Evolutionary conservation across 2,329 filamentous ascomycete species (phyloP).

Genomic region (Diplodia mutila): DNA sequence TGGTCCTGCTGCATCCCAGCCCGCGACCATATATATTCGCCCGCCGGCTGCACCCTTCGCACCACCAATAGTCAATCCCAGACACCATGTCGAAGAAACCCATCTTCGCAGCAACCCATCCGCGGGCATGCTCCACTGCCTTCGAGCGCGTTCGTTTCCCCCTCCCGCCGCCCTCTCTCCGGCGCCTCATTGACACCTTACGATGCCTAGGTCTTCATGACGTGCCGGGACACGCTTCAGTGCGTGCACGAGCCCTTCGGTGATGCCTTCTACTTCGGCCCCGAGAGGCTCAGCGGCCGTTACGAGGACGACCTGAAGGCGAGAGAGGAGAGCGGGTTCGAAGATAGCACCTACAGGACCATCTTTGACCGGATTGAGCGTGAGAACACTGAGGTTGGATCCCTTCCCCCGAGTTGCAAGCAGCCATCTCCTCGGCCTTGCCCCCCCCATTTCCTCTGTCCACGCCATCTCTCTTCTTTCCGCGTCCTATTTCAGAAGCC

Average conservation of each 20-base stretch:
- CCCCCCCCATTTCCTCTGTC: constrained; percentile 23
- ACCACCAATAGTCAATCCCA: neutral
- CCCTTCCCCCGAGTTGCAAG: constrained; percentile 35
- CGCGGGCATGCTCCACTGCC: constrained; percentile 91
- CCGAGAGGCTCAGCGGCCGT: constrained; percentile 79
- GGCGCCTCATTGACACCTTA: constrained; percentile 22
- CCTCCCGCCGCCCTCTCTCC: constrained; percentile 24
- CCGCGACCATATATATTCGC: constrained; percentile 2
- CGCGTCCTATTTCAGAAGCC: neutral
- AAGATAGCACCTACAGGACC: constrained; percentile 71
- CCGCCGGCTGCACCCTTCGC: neutral
- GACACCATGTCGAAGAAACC: constrained; percentile 71
- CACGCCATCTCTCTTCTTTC: neutral
- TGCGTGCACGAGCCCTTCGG: constrained; percentile 96
- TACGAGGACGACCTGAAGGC: constrained; percentile 71
- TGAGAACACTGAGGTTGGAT: constrained; percentile 72
- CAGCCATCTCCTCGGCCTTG: constrained; percentile 23
- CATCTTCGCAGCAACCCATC: constrained; percentile 93
- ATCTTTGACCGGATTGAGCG: constrained; percentile 76
- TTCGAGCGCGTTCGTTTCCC: constrained; percentile 79
- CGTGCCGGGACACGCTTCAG: constrained; percentile 75
- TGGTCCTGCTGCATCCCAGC: neutral
- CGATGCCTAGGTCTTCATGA: constrained; percentile 78
- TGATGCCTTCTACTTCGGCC: constrained; percentile 94
- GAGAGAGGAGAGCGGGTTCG: constrained; percentile 64